Evolutionary conservation across 306 rosid genomes (phyloP).

Genomic region (Hylodesmum podocarpum): DNA sequence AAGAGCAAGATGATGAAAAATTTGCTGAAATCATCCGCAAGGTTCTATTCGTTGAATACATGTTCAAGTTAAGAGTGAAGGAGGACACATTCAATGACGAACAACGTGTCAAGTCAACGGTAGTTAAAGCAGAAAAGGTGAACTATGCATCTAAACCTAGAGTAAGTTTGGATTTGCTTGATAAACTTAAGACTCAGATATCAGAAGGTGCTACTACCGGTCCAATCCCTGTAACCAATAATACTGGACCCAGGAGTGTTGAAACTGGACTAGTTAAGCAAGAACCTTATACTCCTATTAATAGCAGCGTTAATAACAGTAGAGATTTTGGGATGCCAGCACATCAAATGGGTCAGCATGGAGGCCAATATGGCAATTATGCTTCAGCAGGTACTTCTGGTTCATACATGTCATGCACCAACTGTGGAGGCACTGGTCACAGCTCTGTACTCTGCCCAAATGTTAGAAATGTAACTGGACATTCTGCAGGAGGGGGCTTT

Average conservation of each 20-base stretch:
- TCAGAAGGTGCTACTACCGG: conserved; percentile 23
- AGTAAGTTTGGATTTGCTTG: conserved; percentile 57
- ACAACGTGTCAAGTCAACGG: conserved; percentile 79
- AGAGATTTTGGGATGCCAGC: conserved; percentile 53
- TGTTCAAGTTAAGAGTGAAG: conserved; percentile 81
- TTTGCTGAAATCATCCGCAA: conserved; percentile 62
- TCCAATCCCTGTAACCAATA: conserved; percentile 36
- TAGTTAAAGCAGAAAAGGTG: conserved; percentile 73
- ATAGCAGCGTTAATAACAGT: conserved; percentile 32
- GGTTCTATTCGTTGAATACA: conserved; percentile 58
- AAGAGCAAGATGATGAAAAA: conserved; percentile 68
- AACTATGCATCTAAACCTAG: conserved; percentile 49
- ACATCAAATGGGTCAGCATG: conserved; percentile 50
- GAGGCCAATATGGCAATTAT: conserved; percentile 49
- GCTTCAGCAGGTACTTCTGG: conserved; percentile 38
- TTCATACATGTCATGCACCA: conserved; percentile 50
- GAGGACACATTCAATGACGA: conserved; percentile 88
- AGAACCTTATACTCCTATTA: conserved; percentile 33
- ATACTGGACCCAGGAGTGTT: conserved; percentile 31
- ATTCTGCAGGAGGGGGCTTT: conserved; percentile 46
- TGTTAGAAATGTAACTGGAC: conserved; percentile 42
- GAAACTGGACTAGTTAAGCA: conserved; percentile 42
- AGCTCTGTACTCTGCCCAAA: conserved; percentile 66
- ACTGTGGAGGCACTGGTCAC: conserved; percentile 75
- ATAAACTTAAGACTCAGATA: conserved; percentile 49